Evolutionary conservation across 768 basidiomycete genomes (phyloP).

Genomic region (Holtermanniella nyarrowii): DNA sequence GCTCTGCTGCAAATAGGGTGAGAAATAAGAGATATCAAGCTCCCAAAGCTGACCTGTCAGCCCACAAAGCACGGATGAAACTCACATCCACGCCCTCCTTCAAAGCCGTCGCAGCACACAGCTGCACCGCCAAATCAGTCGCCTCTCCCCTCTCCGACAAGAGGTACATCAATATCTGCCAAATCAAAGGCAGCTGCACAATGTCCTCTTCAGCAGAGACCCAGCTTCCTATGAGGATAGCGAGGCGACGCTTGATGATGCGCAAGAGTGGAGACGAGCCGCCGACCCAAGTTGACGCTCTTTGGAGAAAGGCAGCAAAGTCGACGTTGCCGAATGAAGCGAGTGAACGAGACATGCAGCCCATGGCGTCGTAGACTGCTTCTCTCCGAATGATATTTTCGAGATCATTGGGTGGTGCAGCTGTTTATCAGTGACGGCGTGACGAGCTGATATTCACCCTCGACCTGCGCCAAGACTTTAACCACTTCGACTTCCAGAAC

Average conservation of each 20-base stretch:
- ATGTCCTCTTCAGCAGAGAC: conserved; percentile 54
- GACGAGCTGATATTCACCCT: conserved; percentile 12
- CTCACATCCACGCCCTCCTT: conserved; percentile 72
- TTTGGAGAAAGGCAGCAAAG: conserved; percentile 20
- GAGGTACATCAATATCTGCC: conserved; percentile 71
- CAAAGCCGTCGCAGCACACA: conserved; percentile 71
- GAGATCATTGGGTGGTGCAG: conserved; percentile 20
- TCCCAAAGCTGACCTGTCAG: conserved; percentile 25
- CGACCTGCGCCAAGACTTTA: conserved; percentile 21
- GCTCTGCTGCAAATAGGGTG: conserved; percentile 29
- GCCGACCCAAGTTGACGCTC: conserved; percentile 17
- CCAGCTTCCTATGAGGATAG: conserved; percentile 90
- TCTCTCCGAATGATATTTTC: conserved; percentile 27
- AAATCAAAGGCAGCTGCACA: conserved; percentile 51
- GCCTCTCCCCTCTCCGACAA: conserved; percentile 56
- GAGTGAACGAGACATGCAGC: conserved; percentile 28
- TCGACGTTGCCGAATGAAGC: conserved; percentile 23
- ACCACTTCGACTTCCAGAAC: conserved; percentile 32
- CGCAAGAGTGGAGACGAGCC: conserved; percentile 45
- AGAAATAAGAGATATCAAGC: conserved; percentile 31
- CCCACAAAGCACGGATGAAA: not conserved
- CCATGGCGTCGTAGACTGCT: conserved; percentile 34
- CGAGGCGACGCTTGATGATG: conserved; percentile 86
- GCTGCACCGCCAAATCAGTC: conserved; percentile 71
- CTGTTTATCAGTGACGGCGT: conserved; percentile 10